Percentiles rank a stretch among this genome's conserved stretches.
Evolutionary conservation across 257 asterid species (phyloP).

Genomic region (Solanum infundibuliforme): DNA sequence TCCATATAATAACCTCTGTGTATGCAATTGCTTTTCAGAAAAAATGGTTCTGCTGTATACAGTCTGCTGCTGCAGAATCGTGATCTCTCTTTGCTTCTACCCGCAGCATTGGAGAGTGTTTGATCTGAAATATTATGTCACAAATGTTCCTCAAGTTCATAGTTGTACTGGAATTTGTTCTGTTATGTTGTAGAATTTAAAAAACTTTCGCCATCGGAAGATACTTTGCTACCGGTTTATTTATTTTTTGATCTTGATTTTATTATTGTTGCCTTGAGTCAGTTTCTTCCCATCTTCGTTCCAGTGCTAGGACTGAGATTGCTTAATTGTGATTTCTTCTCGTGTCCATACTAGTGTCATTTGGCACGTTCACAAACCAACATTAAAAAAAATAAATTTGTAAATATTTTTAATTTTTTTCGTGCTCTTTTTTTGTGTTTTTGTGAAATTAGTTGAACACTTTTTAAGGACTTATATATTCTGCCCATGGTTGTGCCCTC

Average conservation of each 20-base stretch:
- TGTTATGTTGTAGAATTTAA: background rate
- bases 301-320: background rate
- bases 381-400: background rate
- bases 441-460: background rate
- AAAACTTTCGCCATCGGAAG: background rate
- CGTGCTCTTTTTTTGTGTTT: background rate
- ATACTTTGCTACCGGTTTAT: background rate
- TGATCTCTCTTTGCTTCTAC: background rate
- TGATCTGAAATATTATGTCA: background rate
- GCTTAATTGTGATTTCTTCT: background rate
- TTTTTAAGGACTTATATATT: background rate
- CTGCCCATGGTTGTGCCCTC: background rate
- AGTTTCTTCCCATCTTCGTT: background rate
- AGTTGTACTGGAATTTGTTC: conserved; percentile 16
- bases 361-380: background rate
- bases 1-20: background rate
- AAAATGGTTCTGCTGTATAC: conserved; percentile 25
- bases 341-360: background rate
- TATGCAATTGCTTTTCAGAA: conserved; percentile 14
- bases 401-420: no score
- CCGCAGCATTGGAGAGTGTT: background rate
- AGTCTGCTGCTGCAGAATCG: conserved; percentile 12
- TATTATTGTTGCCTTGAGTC: background rate
- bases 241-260: background rate
- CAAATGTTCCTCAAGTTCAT: conserved; percentile 7